Evolutionary conservation across 2,329 filamentous ascomycete species (phyloP).

Genomic region (Cytospora mali): DNA sequence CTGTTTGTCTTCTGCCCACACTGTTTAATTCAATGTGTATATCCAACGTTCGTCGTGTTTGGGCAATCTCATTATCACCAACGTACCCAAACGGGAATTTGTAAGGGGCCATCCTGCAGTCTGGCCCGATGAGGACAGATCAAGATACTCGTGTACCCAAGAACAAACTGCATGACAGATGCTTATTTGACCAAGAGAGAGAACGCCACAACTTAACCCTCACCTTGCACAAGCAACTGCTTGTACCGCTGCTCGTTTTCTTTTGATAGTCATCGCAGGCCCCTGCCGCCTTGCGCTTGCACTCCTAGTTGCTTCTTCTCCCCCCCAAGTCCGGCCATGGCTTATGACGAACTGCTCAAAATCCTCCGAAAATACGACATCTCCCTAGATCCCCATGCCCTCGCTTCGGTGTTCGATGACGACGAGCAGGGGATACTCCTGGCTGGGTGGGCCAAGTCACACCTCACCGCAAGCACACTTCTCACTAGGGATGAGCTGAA

Average conservation of each 20-base stretch:
- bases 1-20: neutral
- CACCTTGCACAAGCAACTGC: neutral
- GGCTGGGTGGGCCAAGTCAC: slow-evolving; percentile 51
- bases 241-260: too few relatives aligned
- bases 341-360: slow-evolving; percentile 35
- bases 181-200: neutral
- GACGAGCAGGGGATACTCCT: slow-evolving; percentile 41
- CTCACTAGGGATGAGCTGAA: slow-evolving; percentile 57
- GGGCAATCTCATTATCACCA: neutral
- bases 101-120: neutral
- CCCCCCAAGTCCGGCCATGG: slow-evolving; percentile 28
- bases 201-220: neutral
- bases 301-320: too few relatives aligned
- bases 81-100: neutral
- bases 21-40: neutral
- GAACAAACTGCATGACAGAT: neutral
- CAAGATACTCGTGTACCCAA: neutral
- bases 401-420: slow-evolving; percentile 43
- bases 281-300: neutral
- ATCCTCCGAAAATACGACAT: slow-evolving; percentile 39
- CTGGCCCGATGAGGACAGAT: neutral
- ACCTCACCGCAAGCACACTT: slow-evolving; percentile 54
- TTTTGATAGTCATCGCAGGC: neutral
- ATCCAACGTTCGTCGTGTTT: neutral
- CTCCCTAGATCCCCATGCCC: slow-evolving; percentile 39